Evolutionary conservation across 257 asterid species (phyloP), one percentile per base, ranked within the genome.

Genomic region (Salvia hispanica): DNA sequence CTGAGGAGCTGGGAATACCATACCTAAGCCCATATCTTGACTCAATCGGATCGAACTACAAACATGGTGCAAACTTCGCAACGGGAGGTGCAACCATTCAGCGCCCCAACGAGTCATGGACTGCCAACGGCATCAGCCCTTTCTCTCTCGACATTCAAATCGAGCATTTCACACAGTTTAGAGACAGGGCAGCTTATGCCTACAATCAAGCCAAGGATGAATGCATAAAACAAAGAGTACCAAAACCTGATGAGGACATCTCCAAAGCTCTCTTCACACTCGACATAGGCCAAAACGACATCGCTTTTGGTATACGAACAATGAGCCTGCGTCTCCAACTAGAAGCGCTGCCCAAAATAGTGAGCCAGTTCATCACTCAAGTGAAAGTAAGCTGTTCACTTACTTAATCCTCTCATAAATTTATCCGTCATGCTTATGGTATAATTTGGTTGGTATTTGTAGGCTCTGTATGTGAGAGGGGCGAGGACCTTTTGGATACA

Each of bases 221-320:
- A 43, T 67, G 59, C 4, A 66, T 57, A 13, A 75, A 10, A 45
- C 74, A 51, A 56, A 80, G 84, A 70, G 72, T 87, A 5, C 88
- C 90, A 0, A 82, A 67, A 46, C 86, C 89, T 0, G 39, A 74
- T 0, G 40, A 73, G 65, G 87, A 81, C 33, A 74, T 89, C 46
- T 71, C 86, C 1, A 79, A 67, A 67, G 83, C 95, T 34, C 83
- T 89, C 9, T 85, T 72, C 76, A 67, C 76, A 16, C 12, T 87
- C 36, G 95, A 89, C 51, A 87, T 89, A 8, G 95, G 95, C 10
- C 95, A 89, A 71, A 89, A 87, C 42, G 96, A 89, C 54, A 16
- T 87, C 13, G 78, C 86, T 51, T 77, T 71, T 0, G 79, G 72
- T 5, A 52, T 82, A 12, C 48, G 74, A 44, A 77, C 58, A 31